A percentile compares a stretch with the other conserved stretches of the same genome.
Conservation (phyloP, 306 rosid genomes). For the Canavalia gladiata region DNA sequence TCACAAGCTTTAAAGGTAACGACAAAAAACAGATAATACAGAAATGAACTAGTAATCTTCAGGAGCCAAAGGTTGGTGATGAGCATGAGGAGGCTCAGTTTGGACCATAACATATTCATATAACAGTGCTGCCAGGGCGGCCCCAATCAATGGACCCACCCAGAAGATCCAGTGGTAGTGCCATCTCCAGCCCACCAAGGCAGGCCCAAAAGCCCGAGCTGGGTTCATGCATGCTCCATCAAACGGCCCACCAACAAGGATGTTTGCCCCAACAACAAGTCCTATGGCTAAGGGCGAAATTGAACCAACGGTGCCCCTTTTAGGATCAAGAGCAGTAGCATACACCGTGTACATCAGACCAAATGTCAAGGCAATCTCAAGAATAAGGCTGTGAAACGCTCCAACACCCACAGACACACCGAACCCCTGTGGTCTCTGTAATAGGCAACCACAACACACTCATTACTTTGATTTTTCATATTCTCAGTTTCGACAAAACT, state of each 20-base stretch:
- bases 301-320: constrained; percentile 68
- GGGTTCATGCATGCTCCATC: constrained; percentile 97
- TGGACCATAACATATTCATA: constrained; percentile 84
- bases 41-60: constrained; percentile 76
- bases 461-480: neutral
- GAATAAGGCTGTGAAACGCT: constrained; percentile 61
- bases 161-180: constrained; percentile 88
- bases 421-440: constrained; percentile 78
- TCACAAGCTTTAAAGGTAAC: neutral
- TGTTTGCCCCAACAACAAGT: constrained; percentile 79
- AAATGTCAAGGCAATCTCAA: constrained; percentile 82
- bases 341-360: constrained; percentile 76
- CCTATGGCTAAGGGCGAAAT: constrained; percentile 84
- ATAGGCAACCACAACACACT: neutral
- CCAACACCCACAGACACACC: constrained; percentile 62
- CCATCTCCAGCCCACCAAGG: constrained; percentile 95
- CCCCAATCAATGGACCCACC: constrained; percentile 90
- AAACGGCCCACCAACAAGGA: constrained; percentile 78
- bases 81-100: constrained; percentile 65
- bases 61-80: constrained; percentile 93
- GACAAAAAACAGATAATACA: neutral
- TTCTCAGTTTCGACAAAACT: too few species aligned
- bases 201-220: constrained; percentile 91
- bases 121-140: constrained; percentile 76
- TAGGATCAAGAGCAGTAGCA: constrained; percentile 94